Evolutionary conservation across 139 green algal species (phyloP), one percentile per base, ranked within the genome.

Genomic region (Chlorella sorokiniana): DNA sequence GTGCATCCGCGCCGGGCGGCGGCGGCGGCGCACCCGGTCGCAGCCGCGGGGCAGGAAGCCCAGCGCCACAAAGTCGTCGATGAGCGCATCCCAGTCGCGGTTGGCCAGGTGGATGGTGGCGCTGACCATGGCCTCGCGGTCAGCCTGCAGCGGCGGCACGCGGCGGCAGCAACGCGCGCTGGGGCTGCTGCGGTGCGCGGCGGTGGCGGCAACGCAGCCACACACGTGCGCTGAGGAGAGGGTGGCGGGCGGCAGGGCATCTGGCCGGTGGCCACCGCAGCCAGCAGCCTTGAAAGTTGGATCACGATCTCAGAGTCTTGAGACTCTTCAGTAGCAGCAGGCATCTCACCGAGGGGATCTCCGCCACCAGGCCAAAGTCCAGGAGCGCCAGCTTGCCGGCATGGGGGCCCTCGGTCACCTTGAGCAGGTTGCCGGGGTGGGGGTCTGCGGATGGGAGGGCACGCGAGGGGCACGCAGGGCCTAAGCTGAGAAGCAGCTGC

Each of bases 301-400:
- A n/a, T n/a, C n/a, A n/a, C n/a, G n/a, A n/a, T n/a, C n/a, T n/a
- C n/a, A n/a, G n/a, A n/a, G n/a, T n/a, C n/a, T n/a, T n/a, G n/a
- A n/a, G n/a, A n/a, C n/a, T n/a, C n/a, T n/a, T n/a, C n/a, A n/a
- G 52, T 23, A 61, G n/a, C 52, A 61, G 52, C 52, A 63, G 54
- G 22, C 54, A 67, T n/a, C 69, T 37, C 56, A 75, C 68, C 68
- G 56, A 10, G 4, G 90, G 89, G 54, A 97, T 91, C 83, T 93
- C 88, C 3, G 93, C 91, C 65, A 98, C 91, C 45, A 97, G 83
- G 0, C 94, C 94, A 89, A 97, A 98, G 86, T 98, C 94, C 42
- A 98, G 85, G 37, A 97, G 86, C 0, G 86, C 87, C 33, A 98
- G 86, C 91, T 95, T 95, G 42, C 94, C 93, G 8, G 91, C 88